Base-by-base conservation (phyloP, 441 rosid genomes). In the Aleurites moluccanus region DNA sequence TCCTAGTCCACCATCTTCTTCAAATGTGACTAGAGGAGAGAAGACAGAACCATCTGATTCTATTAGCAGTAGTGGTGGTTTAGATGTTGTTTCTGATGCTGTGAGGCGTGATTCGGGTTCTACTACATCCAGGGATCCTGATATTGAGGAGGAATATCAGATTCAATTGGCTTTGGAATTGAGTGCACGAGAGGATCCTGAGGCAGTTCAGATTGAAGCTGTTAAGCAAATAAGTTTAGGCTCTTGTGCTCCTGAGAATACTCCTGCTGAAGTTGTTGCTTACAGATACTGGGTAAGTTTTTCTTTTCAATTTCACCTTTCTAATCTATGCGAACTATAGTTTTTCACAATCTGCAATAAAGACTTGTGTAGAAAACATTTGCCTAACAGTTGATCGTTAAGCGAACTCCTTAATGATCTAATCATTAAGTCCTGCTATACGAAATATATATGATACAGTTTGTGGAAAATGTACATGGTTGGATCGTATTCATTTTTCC, bases 101-200 rank as follows among this genome's bases (percentile, higher is more conserved):
- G 80, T 59, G 77, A 74, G 74, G 88, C 81, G 79, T 30, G 91
- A 89, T 82, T 87, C 89, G 8, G 91, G 77, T 66, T 86, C 91
- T 28, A 80, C 77, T 27, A 75, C 85, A 67, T 85, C 90, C 0
- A 88, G 87, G 80, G 97, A 91, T 84, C 92, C 97, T 67, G 93
- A 89, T 79, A 68, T 89, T 74, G 99, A 91, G 82, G 99, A 92
- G 83, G 97, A 92, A 86, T 92, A 90, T 88, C 99, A 94, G 81
- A 91, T 94, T 75, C 97, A 94, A 70, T 33, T 90, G 80, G 99
- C 99, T 80, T 75, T 94, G 77, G 99, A 94, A 85, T 73, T 94
- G 83, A 94, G 99, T 85, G 98, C 98, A 0, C 92, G 81, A 78
- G 99, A 94, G 81, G 99, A 94, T 84, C 99, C 99, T 64, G 99